Evolutionary conservation across 176 grass and related monocot species (phyloP).

Genomic region (barley (Hordeum vulgare)): MorexV3_pseudomolecules_assembly NC_058524.1:590204880-590205379

Average conservation of each 20-base stretch:
- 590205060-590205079: slow-evolving; percentile 69
- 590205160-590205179: slow-evolving; percentile 95
- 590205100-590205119: slow-evolving; percentile 86
- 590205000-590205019: not conserved
- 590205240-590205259: slow-evolving; percentile 76
- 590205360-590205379: not conserved
- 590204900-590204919: too few species aligned
- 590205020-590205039: slow-evolving; percentile 51
- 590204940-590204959: not conserved
- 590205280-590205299: slow-evolving; percentile 19
- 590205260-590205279: slow-evolving; percentile 69
- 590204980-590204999: slow-evolving; percentile 10
- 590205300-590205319: not conserved
- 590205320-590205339: not conserved
- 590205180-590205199: slow-evolving; percentile 92
- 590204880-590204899: not conserved
- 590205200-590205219: slow-evolving; percentile 72
- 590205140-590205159: slow-evolving; percentile 92
- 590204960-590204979: not conserved
- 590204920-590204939: not conserved
- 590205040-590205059: slow-evolving; percentile 88
- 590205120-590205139: slow-evolving; percentile 62
- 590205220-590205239: slow-evolving; percentile 70
- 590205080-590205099: slow-evolving; percentile 71
- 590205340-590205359: not conserved